Conservation (phyloP, 139 green algal genomes). For the Pseudopediastrum boryanum region DNA sequence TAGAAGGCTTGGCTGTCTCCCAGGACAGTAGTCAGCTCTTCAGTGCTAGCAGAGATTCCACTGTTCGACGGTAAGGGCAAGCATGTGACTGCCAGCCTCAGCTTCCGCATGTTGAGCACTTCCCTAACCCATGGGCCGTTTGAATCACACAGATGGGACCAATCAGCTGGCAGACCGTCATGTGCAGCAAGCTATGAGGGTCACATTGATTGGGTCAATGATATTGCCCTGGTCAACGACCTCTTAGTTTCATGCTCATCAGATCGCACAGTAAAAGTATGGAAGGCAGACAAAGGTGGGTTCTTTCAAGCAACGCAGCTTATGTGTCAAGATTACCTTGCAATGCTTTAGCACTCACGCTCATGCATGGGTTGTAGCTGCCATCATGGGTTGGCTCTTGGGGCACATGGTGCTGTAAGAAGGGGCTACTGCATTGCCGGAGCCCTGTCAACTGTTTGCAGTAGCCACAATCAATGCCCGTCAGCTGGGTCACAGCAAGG, state of each 20-base stretch:
- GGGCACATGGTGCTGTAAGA: too few species aligned
- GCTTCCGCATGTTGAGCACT: conserved; percentile 10
- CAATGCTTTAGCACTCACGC: too few species aligned
- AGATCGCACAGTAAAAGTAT: conserved; percentile 68
- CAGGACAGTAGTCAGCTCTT: conserved; percentile 53
- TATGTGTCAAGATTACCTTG: too few species aligned
- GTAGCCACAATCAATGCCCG: too few species aligned
- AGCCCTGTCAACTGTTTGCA: too few species aligned
- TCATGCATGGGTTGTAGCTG: too few species aligned
- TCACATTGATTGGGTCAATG: conserved; percentile 79
- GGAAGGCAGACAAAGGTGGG: conserved; percentile 33
- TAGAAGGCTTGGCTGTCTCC: conserved; percentile 52
- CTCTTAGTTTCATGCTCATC: conserved; percentile 66
- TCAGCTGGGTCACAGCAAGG: too few species aligned
- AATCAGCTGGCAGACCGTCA: background rate
- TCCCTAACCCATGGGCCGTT: background rate
- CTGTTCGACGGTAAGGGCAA: conserved; percentile 54
- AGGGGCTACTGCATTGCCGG: too few species aligned
- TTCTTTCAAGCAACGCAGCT: too few species aligned
- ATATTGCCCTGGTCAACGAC: conserved; percentile 46
- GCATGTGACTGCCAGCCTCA: background rate
- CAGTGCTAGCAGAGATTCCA: conserved; percentile 65
- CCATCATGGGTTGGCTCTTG: too few species aligned
- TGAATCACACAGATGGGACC: background rate
- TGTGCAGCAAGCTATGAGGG: conserved; percentile 59